phyloP scores from a whole-genome alignment of 176 grass and related monocot genomes.

The Musa itinerans region DNA sequence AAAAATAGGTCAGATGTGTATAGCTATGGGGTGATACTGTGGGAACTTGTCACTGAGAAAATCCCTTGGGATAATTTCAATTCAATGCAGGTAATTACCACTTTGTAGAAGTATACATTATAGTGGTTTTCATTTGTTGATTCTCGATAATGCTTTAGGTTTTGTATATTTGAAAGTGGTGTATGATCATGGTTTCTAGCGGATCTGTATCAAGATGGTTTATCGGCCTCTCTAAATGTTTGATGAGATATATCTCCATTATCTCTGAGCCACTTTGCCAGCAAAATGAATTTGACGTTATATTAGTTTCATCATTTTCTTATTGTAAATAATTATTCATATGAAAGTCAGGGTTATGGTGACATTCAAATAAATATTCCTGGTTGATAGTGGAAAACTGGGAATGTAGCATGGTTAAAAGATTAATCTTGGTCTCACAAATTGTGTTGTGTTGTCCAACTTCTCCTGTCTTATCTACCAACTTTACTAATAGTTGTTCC shows the following conservation, averaged over 20 bases:
- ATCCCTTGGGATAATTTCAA: constrained; percentile 99
- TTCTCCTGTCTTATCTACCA: no score
- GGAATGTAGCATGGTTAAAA: no score
- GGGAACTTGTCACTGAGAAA: constrained; percentile 95
- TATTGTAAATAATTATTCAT: not conserved
- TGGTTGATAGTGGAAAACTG: not conserved
- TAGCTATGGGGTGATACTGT: constrained; percentile 92
- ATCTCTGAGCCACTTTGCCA: not conserved
- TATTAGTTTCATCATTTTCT: not conserved
- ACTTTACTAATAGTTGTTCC: no score
- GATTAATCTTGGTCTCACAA: not conserved
- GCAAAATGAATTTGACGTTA: not conserved
- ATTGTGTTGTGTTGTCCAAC: not conserved
- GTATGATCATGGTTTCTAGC: not conserved
- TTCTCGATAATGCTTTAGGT: not conserved
- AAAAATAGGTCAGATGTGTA: constrained; percentile 93
- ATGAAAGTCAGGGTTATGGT: not conserved
- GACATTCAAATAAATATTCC: not conserved
- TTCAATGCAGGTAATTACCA: constrained; percentile 69
- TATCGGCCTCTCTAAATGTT: not conserved
- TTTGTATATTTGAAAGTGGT: not conserved
- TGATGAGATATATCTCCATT: not conserved
- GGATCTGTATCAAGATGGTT: not conserved
- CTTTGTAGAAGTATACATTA: constrained; percentile 9
- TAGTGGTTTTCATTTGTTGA: not conserved